Base-by-base conservation (phyloP, 345 rosid genomes). In the Salix udensis region DNA sequence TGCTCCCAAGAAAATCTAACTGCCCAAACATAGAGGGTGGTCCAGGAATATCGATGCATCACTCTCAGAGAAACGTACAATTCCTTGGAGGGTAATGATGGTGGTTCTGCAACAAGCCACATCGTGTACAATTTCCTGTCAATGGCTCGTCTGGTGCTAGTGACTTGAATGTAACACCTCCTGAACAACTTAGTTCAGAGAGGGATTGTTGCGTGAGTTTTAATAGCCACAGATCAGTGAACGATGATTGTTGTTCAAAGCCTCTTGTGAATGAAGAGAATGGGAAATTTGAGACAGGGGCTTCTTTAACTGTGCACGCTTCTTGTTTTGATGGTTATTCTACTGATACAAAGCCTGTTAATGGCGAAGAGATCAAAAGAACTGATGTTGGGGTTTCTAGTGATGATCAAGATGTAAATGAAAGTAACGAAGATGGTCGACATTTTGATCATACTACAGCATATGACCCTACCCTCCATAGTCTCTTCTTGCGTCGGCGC, bases 401-500 rank as follows among this genome's bases (percentile, higher is more conserved):
- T 36, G 39, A 37, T 77, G 64, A 26, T 67, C 72, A 64, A 69
- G 53, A 52, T 68, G 50, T 50, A n/a, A n/a, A n/a, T n/a, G n/a
- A n/a, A n/a, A n/a, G n/a, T n/a, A n/a, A n/a, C n/a, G n/a, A n/a
- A n/a, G n/a, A n/a, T n/a, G n/a, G n/a, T n/a, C n/a, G n/a, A n/a
- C n/a, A n/a, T n/a, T n/a, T n/a, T n/a, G n/a, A n/a, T n/a, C n/a
- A n/a, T n/a, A n/a, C n/a, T n/a, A n/a, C n/a, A n/a, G n/a, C n/a
- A n/a, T n/a, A n/a, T n/a, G n/a, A n/a, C n/a, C n/a, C n/a, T n/a
- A 60, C 81, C 92, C 67, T 85, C 93, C 21, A 19, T 84, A 2
- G 24, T 60, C 36, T 75, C 89, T 42, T 83, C 84, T 12, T 88
- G 89, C 52, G 64, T 95, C 5, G 98, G 97, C n/a, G n/a, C n/a